Base-by-base conservation (phyloP, 148 eudicot species). In the Heliamphora exappendiculata region DNA sequence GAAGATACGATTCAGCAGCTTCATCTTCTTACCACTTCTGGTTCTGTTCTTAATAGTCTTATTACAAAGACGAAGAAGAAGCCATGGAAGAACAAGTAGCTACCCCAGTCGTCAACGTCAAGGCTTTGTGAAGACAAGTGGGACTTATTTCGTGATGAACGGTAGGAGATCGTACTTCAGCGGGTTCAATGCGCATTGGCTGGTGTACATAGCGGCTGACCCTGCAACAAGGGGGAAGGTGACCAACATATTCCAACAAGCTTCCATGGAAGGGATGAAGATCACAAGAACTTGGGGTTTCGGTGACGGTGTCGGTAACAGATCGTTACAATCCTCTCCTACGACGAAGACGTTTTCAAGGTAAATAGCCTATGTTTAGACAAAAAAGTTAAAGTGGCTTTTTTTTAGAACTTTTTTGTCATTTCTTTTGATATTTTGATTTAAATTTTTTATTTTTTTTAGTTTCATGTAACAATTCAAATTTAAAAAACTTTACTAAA, bases 231-330 rank as follows among this genome's bases (percentile, higher is more conserved):
- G 16, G 31, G 41, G 0, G 3, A 74, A 62, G 58, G 86, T 84
- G 1, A 28, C 79, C 0, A 68, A 39, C 9, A 76, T 77, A 19
- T 50, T 78, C 64, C 54, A 39, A 16, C 78, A 84, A 57, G 86
- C 86, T 44, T 77, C 86, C 1, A 65, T 67, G n/a, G 16, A 75
- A 7, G 85, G 83, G 14, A 72, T 85, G 76, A 82, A 82, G 24
- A 74, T 85, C 10, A 78, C 76, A 1, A 81, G 87, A 37, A 85
- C 82, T 45, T 85, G 87, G 87, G 87, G 83, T 69, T 81, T 81
- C 26, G 76, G 78, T 53, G 87, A 85, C 54, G 87, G 85, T 12
- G 42, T 20, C 2, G 75, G 59, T 37, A 5, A 72, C 58, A 73
- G 67, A 42, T 34, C 87, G 20, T 51, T 85, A 7, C 87, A 85